Base-by-base conservation (phyloP, 352 stramenopile species). In the Phytopythium litorale region DNA sequence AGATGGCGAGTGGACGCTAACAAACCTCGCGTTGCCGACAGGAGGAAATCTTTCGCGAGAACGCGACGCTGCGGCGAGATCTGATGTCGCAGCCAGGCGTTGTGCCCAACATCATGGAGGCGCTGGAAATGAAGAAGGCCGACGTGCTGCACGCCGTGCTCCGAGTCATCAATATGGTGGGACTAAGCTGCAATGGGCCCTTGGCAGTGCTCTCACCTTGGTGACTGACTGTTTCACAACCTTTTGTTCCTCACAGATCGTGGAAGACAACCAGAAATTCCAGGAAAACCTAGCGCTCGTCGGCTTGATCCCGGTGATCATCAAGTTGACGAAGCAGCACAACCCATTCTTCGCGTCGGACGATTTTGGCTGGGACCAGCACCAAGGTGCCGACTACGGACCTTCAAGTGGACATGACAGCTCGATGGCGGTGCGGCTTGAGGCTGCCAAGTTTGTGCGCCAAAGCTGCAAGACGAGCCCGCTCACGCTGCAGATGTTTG, bases 401-500 rank as follows among this genome's bases (percentile, higher is more conserved):
- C 6, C 23, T 7, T 38, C 42, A 16, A 68, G 70, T 30, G 62
- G 72, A 4, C 70, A 56, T 21, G 63, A 75, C 15, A 78, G 78
- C 30, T 86, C 81, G 1, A 73, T 71, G 0, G 75, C 76, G 40
- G 85, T 97, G 59, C 81, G 88, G 5, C 72, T 97, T 18, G 87
- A 97, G 62, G 90, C 88, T 0, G 86, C 87, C 16, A 94, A 91
- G 52, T 96, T 97, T 60, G 88, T 97, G 16, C 78, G 87, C 2
- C 85, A 97, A 60, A 93, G 85, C 40, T 95, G 88, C 63, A 89
- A 91, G 60, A 97, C 88, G 9, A 96, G 87, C 55, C 87, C 82
- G 0, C 35, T 96, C 58, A 96, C 88, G 15, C 73, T 98, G 16
- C 92, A 98, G 66, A 98, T 97, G 88, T 97, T 97, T 58, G 94